phyloP scores from a whole-genome alignment of 2,329 filamentous ascomycete genomes.

The Xylariaceae sp. region DNA sequence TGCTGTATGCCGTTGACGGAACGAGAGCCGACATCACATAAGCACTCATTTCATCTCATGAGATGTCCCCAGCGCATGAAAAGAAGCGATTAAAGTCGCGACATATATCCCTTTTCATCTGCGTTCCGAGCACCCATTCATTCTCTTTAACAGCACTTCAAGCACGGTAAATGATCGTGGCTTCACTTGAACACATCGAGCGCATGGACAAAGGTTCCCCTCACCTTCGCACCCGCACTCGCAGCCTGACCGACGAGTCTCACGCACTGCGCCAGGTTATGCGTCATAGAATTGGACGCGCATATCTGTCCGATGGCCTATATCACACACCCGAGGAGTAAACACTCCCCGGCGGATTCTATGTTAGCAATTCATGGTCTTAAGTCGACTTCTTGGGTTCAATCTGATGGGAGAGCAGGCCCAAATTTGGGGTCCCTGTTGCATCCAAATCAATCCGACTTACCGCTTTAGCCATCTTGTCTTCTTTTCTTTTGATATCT shows the following conservation, averaged over 20 bases:
- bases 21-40: background rate
- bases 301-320: slow-evolving; percentile 88
- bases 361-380: too few relatives aligned
- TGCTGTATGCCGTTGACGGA: too few relatives aligned
- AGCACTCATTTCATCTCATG: background rate
- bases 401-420: too few relatives aligned
- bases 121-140: too few relatives aligned
- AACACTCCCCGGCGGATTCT: background rate
- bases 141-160: too few relatives aligned
- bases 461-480: slow-evolving; percentile 28
- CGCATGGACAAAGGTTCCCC: slow-evolving; percentile 4
- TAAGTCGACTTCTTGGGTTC: too few relatives aligned
- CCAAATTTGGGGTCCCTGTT: too few relatives aligned
- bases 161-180: too few relatives aligned
- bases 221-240: slow-evolving; percentile 69
- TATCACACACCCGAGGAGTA: background rate
- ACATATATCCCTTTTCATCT: too few relatives aligned
- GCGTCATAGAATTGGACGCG: slow-evolving; percentile 69
- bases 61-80: too few relatives aligned
- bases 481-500: background rate
- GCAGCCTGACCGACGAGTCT: slow-evolving; percentile 67
- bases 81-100: too few relatives aligned
- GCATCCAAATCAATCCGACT: background rate
- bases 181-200: too few relatives aligned
- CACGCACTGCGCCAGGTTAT: slow-evolving; percentile 77